These are phyloP conservation scores for Pythium plurisporium DNA, from an alignment of 352 stramenopile genomes.

Conservation along the genomic window DNA sequence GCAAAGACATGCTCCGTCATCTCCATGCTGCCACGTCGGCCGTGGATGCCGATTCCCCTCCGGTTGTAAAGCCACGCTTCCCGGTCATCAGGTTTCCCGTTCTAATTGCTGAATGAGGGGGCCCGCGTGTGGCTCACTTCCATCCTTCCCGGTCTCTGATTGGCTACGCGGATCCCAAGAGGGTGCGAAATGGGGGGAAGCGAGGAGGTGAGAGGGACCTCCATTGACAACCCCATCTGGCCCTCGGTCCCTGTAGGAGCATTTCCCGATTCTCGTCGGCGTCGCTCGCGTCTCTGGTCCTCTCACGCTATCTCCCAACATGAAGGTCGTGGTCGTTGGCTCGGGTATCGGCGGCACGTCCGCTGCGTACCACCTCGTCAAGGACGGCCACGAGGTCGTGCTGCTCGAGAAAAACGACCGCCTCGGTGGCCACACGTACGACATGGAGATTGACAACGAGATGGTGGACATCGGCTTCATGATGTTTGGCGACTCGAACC, in stretches of 20 bases:
- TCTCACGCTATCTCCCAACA: slow-evolving; percentile 17
- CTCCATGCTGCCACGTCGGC: slow-evolving; percentile 6
- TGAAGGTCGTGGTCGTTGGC: slow-evolving; percentile 85
- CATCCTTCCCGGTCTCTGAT: neutral
- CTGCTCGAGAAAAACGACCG: slow-evolving; percentile 80
- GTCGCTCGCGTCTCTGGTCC: neutral
- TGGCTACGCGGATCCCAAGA: neutral
- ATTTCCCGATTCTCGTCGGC: slow-evolving; percentile 16
- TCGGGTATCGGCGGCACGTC: slow-evolving; percentile 81
- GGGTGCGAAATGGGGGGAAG: slow-evolving; percentile 9
- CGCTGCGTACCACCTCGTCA: slow-evolving; percentile 77
- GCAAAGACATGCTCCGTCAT: slow-evolving; percentile 14
- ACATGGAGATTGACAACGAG: slow-evolving; percentile 85
- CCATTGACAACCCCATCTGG: neutral
- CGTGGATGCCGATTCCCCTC: too few species aligned
- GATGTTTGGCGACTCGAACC: slow-evolving; percentile 89
- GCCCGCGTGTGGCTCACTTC: neutral
- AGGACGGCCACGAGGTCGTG: slow-evolving; percentile 79
- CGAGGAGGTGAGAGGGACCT: too few species aligned
- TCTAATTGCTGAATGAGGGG: slow-evolving; percentile 9
- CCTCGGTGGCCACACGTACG: slow-evolving; percentile 79
- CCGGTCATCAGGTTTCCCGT: neutral
- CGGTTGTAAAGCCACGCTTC: slow-evolving; percentile 10
- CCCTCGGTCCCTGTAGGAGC: neutral
- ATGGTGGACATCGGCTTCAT: slow-evolving; percentile 87